Percentiles rank a stretch among this genome's conserved stretches.
phyloP scores from a whole-genome alignment of 1,139 yeast genomes.

The Meyerozyma smithsonii region DNA sequence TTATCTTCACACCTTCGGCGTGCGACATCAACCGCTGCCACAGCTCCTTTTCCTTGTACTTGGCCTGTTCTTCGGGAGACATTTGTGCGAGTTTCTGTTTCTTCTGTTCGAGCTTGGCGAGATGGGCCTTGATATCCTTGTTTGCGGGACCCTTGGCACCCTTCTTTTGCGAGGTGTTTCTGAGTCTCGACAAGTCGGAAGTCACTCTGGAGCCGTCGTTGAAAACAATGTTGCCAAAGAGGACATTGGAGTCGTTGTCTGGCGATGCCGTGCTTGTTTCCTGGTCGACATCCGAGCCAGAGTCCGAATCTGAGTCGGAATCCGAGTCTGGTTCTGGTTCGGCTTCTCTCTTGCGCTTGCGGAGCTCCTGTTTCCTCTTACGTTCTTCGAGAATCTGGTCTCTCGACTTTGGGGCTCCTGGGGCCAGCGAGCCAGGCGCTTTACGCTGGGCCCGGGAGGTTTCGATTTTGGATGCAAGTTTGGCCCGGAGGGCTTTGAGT shows the following conservation, averaged over 20 bases:
- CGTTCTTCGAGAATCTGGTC: constrained; percentile 67
- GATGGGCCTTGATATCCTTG: constrained; percentile 80
- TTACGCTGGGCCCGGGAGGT: constrained; percentile 74
- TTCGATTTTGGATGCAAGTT: constrained; percentile 69
- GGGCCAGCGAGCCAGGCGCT: constrained; percentile 80
- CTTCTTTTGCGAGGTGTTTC: constrained; percentile 46
- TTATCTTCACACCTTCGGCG: constrained; percentile 83
- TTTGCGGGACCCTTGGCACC: constrained; percentile 80
- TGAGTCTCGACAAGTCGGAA: constrained; percentile 61
- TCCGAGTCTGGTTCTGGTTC: constrained; percentile 29
- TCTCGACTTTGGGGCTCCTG: constrained; percentile 79
- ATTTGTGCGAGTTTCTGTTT: constrained; percentile 57
- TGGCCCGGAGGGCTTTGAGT: constrained; percentile 61
- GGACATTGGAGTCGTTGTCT: constrained; percentile 35
- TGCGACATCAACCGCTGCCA: constrained; percentile 85
- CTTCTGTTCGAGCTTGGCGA: constrained; percentile 68
- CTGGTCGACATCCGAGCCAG: constrained; percentile 32
- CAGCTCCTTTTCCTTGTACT: constrained; percentile 63
- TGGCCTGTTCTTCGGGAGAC: constrained; percentile 59
- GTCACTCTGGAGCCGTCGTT: constrained; percentile 80
- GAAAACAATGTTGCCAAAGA: constrained; percentile 81
- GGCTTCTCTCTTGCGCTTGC: constrained; percentile 34
- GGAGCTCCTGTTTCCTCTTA: constrained; percentile 41
- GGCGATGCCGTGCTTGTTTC: constrained; percentile 37
- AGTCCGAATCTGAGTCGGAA: constrained; percentile 30